phyloP scores from a whole-genome alignment of 2,329 filamentous ascomycete species.

The Exophiala sideris region DNA sequence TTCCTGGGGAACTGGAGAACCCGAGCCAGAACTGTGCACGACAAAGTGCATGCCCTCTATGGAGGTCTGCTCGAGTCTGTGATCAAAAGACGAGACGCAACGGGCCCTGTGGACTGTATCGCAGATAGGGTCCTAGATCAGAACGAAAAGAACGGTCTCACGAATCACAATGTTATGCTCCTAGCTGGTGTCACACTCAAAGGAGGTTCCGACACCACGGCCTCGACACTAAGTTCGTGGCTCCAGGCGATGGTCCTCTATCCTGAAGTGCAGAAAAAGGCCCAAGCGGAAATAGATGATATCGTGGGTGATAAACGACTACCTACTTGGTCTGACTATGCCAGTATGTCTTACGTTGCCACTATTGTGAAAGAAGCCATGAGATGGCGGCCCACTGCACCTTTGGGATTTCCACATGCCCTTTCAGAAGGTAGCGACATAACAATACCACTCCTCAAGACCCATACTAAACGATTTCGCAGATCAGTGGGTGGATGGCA shows the following conservation, averaged over 20 bases:
- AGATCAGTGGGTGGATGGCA: slow-evolving; percentile 48
- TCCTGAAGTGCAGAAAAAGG: slow-evolving; percentile 42
- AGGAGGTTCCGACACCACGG: slow-evolving; percentile 44
- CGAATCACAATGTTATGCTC: not conserved
- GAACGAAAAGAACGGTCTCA: slow-evolving; percentile 1
- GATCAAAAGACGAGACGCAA: slow-evolving; percentile 30
- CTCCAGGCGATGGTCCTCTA: slow-evolving; percentile 50
- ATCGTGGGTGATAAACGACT: slow-evolving; percentile 34
- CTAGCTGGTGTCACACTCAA: slow-evolving; percentile 15
- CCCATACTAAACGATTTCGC: not conserved
- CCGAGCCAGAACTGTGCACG: slow-evolving; percentile 35
- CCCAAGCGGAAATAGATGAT: slow-evolving; percentile 42
- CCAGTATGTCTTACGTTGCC: slow-evolving; percentile 31
- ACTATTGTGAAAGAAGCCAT: slow-evolving; percentile 33
- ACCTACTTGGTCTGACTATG: slow-evolving; percentile 32
- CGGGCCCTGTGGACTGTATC: slow-evolving; percentile 31
- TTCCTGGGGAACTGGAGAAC: slow-evolving; percentile 39
- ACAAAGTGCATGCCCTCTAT: slow-evolving; percentile 42
- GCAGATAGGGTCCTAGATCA: slow-evolving; percentile 42
- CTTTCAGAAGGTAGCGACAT: slow-evolving; percentile 38
- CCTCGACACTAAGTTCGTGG: slow-evolving; percentile 46
- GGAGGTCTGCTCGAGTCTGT: slow-evolving; percentile 36
- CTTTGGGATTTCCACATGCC: slow-evolving; percentile 48
- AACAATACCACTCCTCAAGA: not conserved
- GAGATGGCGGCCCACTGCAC: slow-evolving; percentile 42